Evolutionary conservation across 179 eudicot species (phyloP).

Genomic region (Spergularia azorica): DNA sequence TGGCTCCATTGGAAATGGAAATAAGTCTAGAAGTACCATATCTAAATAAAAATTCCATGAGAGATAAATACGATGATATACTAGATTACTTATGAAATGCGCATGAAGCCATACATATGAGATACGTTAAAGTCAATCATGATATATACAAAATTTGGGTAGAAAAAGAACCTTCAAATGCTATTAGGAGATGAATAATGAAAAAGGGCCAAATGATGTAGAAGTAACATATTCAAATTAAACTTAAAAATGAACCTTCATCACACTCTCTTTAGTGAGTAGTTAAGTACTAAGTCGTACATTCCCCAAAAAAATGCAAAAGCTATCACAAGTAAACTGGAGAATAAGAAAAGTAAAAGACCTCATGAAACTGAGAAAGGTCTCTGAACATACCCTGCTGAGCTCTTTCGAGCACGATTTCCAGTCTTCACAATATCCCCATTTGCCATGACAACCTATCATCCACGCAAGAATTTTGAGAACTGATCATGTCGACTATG

Average conservation of each 20-base stretch:
- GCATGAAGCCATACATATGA: too few species aligned
- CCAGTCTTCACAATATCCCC: constrained; percentile 93
- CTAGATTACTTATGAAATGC: too few species aligned
- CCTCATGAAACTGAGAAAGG: not conserved
- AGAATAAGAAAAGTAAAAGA: constrained; percentile 2
- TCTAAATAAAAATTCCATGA: too few species aligned
- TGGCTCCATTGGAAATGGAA: too few species aligned
- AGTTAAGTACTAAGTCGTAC: not conserved
- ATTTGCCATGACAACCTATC: constrained; percentile 80
- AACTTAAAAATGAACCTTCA: not conserved
- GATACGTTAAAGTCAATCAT: too few species aligned
- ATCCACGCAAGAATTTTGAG: constrained; percentile 5
- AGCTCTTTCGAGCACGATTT: constrained; percentile 96
- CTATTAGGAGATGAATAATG: too few species aligned
- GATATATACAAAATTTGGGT: too few species aligned
- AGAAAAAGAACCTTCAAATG: too few species aligned
- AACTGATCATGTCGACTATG: not conserved
- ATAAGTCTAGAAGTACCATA: too few species aligned
- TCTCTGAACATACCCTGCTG: constrained; percentile 72
- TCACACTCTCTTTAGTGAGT: not conserved
- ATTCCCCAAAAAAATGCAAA: not conserved
- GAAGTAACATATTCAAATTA: not conserved
- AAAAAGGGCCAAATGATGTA: too few species aligned
- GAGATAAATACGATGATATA: too few species aligned
- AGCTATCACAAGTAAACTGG: not conserved